Evolutionary conservation across 805 yeast genomes (phyloP).

Genomic region (Pichia occidentalis): DNA sequence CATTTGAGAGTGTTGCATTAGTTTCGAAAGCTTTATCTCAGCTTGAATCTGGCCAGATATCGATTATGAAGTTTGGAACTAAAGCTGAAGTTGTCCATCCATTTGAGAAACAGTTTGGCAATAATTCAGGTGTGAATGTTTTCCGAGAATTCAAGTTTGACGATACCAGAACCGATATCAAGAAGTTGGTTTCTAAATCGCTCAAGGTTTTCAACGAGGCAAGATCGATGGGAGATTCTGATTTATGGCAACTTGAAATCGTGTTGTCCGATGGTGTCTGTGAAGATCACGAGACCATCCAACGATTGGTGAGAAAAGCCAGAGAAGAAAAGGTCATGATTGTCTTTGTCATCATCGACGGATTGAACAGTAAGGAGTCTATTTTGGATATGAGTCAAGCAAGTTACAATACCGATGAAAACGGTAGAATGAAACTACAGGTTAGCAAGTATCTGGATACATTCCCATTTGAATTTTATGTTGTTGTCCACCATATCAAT

Average conservation of each 20-base stretch:
- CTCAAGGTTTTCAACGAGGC: slow-evolving; percentile 62
- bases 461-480: slow-evolving; percentile 96
- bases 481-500: slow-evolving; percentile 79
- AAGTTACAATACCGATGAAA: slow-evolving; percentile 60
- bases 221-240: slow-evolving; percentile 40
- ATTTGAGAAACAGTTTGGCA: slow-evolving; percentile 76
- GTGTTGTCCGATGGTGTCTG: slow-evolving; percentile 95
- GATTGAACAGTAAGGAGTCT: slow-evolving; percentile 75
- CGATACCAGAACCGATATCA: slow-evolving; percentile 81
- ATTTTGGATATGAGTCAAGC: slow-evolving; percentile 95
- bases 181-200: slow-evolving; percentile 63
- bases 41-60: slow-evolving; percentile 87
- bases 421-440: slow-evolving; percentile 65
- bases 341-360: slow-evolving; percentile 91
- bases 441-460: slow-evolving; percentile 83
- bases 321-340: slow-evolving; percentile 90
- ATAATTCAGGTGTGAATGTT: slow-evolving; percentile 75
- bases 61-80: slow-evolving; percentile 88
- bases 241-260: slow-evolving; percentile 89
- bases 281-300: slow-evolving; percentile 83
- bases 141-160: slow-evolving; percentile 88
- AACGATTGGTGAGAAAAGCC: slow-evolving; percentile 82
- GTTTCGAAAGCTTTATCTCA: slow-evolving; percentile 92
- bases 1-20: slow-evolving; percentile 89
- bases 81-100: slow-evolving; percentile 79